Evolutionary conservation across 257 asterid species (phyloP).

Genomic region (Nemophila menziesii): DNA sequence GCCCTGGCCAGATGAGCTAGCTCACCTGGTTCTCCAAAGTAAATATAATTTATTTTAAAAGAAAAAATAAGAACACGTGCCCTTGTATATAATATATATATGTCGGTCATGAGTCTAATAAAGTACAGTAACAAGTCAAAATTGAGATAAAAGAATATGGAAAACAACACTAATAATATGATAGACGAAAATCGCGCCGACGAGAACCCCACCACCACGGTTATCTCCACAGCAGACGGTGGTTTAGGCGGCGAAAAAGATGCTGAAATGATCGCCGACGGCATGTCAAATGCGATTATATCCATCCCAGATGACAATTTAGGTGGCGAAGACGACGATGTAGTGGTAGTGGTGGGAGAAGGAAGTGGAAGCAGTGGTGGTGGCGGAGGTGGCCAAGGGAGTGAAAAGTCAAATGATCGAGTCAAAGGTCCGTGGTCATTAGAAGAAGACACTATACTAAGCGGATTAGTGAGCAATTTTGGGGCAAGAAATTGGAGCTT

Average conservation of each 20-base stretch:
- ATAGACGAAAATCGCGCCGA: too few species aligned
- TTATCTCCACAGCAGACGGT: neutral
- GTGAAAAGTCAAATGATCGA: slow-evolving; percentile 35
- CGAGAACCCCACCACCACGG: too few species aligned
- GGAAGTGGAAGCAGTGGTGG: slow-evolving; percentile 21
- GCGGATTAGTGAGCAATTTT: slow-evolving; percentile 47
- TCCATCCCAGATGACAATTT: neutral
- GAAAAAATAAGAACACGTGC: neutral
- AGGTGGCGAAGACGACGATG: slow-evolving; percentile 19
- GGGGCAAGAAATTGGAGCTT: slow-evolving; percentile 90
- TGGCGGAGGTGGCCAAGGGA: slow-evolving; percentile 15
- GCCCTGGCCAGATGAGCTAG: too few species aligned
- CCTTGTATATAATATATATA: too few species aligned
- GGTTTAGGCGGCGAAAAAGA: slow-evolving; percentile 4
- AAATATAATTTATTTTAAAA: too few species aligned
- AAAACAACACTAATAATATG: neutral
- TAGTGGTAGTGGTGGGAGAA: slow-evolving; percentile 19
- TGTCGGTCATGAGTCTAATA: neutral
- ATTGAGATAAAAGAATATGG: neutral
- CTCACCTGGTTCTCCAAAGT: too few species aligned
- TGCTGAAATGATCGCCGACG: slow-evolving; percentile 1
- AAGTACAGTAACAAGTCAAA: neutral
- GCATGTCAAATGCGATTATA: too few species aligned
- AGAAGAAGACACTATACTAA: slow-evolving; percentile 64
- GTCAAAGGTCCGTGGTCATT: slow-evolving; percentile 95